phyloP scores from a whole-genome alignment of 2,329 filamentous ascomycete species.

The Fusarium heterosporum region DNA sequence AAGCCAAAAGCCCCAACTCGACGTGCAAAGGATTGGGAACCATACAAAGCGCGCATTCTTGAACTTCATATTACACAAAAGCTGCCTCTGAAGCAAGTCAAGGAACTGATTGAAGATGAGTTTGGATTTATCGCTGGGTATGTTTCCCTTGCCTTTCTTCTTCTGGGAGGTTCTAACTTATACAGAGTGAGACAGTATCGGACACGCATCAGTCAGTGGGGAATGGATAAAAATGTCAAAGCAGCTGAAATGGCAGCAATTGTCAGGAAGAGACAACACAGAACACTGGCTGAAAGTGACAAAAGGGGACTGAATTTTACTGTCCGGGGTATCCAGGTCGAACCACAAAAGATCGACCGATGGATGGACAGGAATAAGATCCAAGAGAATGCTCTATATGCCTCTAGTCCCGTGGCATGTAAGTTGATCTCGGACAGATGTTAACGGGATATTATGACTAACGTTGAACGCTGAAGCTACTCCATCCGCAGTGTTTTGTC shows the following conservation, averaged over 20 bases:
- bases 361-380: conserved; percentile 4
- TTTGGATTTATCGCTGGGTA: conserved; percentile 4
- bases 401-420: conserved; percentile 1
- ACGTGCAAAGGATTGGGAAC: neutral
- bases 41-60: conserved; percentile 5
- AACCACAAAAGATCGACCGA: neutral
- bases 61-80: neutral
- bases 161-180: neutral
- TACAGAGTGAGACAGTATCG: neutral
- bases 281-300: neutral
- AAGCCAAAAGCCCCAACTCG: conserved; percentile 11
- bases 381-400: neutral
- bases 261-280: neutral
- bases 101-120: neutral
- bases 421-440: accelerated
- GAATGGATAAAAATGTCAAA: conserved; percentile 12
- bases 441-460: neutral
- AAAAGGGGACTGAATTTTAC: neutral
- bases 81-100: neutral
- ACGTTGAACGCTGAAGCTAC: neutral
- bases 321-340: neutral
- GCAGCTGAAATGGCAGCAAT: neutral
- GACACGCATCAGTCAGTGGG: neutral
- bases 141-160: accelerated
- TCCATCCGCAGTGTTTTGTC: neutral